Conservation (phyloP, 306 rosid genomes). For the Sesbania bispinosa region DNA sequence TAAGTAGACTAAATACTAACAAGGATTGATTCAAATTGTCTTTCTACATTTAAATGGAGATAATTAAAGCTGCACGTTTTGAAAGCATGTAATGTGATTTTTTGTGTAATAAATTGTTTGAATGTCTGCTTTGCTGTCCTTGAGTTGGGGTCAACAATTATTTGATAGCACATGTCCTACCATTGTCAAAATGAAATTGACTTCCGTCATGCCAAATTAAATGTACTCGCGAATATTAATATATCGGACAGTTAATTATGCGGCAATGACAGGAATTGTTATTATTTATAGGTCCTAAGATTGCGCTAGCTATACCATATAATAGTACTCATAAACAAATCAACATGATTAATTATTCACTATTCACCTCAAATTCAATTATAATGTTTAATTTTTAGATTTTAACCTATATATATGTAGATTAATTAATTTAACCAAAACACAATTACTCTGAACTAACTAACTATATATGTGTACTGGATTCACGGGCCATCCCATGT, state of each 20-base stretch:
- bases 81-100: neutral
- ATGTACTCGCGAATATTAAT: conserved; percentile 17
- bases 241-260: conserved; percentile 16
- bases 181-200: too few species aligned
- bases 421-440: too few species aligned
- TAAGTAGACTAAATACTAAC: too few species aligned
- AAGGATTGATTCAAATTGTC: too few species aligned
- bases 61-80: too few species aligned
- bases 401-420: too few species aligned
- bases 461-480: too few species aligned
- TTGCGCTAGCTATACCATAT: conserved; percentile 5
- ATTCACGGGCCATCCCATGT: conserved; percentile 12
- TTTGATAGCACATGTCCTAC: conserved; percentile 19
- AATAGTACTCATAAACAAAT: neutral
- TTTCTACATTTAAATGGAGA: too few species aligned
- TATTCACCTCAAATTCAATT: neutral
- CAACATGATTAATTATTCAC: neutral
- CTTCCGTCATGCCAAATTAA: conserved; percentile 24
- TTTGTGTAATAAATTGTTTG: conserved; percentile 5
- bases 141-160: conserved; percentile 19
- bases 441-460: too few species aligned
- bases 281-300: conserved; percentile 5
- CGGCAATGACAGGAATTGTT: conserved; percentile 17
- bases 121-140: conserved; percentile 24
- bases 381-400: neutral